Conservation (phyloP, 2,329 filamentous ascomycete species). For the Calonectria fujianensis region DNA sequence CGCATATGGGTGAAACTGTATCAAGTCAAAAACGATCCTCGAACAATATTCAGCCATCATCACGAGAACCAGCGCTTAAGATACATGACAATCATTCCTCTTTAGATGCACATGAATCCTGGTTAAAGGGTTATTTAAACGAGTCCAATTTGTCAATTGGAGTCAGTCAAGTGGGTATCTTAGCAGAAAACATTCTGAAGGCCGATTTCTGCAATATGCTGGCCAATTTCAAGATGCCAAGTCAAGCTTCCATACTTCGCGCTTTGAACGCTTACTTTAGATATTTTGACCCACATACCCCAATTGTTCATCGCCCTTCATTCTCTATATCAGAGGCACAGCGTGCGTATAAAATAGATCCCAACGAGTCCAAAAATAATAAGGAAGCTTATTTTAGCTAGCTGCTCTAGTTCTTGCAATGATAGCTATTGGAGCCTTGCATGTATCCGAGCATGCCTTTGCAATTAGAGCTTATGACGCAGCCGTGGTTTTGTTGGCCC, state of each 20-base stretch:
- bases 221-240: neutral
- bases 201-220: neutral
- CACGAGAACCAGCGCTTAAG: neutral
- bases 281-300: too few relatives aligned
- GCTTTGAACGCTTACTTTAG: too few relatives aligned
- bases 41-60: neutral
- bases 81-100: neutral
- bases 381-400: too few relatives aligned
- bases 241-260: neutral
- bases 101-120: neutral
- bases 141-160: neutral
- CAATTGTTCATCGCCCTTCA: too few relatives aligned
- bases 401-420: too few relatives aligned
- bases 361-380: too few relatives aligned
- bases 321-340: too few relatives aligned
- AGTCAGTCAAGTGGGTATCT: neutral
- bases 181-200: neutral
- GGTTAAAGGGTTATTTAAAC: neutral
- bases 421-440: too few relatives aligned
- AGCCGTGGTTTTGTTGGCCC: neutral
- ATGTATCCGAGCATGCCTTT: neutral
- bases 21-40: neutral
- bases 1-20: neutral
- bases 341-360: too few relatives aligned
- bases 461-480: neutral